Evolutionary conservation across 2,329 filamentous ascomycete genomes (phyloP), one percentile per base, ranked within the genome.

Genomic region (Calycina marina): DNA sequence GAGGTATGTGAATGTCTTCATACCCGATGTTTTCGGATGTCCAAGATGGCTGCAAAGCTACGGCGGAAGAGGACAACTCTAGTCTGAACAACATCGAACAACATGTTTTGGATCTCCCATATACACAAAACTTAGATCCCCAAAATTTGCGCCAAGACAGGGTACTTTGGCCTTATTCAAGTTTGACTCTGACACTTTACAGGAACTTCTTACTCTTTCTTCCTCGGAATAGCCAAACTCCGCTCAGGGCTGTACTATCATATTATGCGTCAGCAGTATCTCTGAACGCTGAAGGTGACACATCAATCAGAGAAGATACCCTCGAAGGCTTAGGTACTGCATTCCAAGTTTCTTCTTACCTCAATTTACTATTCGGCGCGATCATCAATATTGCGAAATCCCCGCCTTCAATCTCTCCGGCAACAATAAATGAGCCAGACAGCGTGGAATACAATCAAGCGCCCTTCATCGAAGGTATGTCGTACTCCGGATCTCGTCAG

Each of bases 171-270:
- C n/a, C n/a, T n/a, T n/a, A n/a, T n/a, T n/a, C n/a, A n/a, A n/a
- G n/a, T n/a, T n/a, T 9, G 29, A 20, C 11, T 16, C 40, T 42
- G 28, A 38, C 31, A 31, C 15, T 5, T 14, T 24, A 28, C 51
- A 92, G 85, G 56, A 79, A 96, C 57, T 98, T 96, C 56, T 68
- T 96, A 15, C 72, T 96, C 27, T 96, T 96, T 58, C 79, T 96
- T 61, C 74, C 74, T 37, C 39, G 72, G 65, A 51, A 44, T 20
- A 67, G 76, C 41, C 63, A 73, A 44, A 67, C 69, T 35, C 73
- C 79, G 14, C 68, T 98, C 27, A 74, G 77, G 51, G 76, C 82
- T 32, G 80, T 94, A 34, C 65, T 94, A 47, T 86, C 83, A 31
- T 96, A 92, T 59, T 98, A 93, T 58, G 77, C 81, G 37, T 79